Percentiles rank a stretch among this genome's conserved stretches.
These are phyloP conservation scores for Geotrichum reessii DNA, from an alignment of 1,139 yeast genomes.

Conservation along the genomic window DNA sequence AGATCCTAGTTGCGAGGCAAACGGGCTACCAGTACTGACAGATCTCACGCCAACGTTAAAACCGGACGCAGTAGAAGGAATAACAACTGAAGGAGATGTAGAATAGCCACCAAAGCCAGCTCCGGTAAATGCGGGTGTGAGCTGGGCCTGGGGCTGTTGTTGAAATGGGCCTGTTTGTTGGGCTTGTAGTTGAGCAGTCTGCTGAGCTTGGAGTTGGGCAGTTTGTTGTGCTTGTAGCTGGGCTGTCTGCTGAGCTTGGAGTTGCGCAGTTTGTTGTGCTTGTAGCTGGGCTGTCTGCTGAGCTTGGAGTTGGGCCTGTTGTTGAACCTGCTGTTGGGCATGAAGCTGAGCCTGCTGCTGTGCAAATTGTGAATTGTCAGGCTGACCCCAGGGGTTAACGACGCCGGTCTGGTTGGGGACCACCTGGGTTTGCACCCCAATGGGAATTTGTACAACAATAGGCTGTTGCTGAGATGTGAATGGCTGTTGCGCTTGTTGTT, in stretches of 20 bases:
- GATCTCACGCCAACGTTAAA: conserved; percentile 24
- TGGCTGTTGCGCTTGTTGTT: too few relatives aligned
- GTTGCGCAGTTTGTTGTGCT: conserved; percentile 9
- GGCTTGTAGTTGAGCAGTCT: background rate
- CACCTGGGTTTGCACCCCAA: conserved; percentile 12
- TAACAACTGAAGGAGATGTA: conserved; percentile 36
- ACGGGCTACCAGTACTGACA: conserved; percentile 21
- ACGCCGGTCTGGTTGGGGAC: conserved; percentile 20
- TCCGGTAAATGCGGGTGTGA: conserved; percentile 41
- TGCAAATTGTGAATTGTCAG: conserved; percentile 18
- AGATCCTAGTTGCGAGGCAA: conserved; percentile 26
- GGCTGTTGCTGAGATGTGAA: too few relatives aligned
- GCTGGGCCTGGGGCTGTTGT: conserved; percentile 21
- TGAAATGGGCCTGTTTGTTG: background rate
- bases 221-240: conserved; percentile 6
- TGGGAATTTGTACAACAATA: too few relatives aligned
- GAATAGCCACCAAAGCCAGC: conserved; percentile 53
- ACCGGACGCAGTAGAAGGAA: conserved; percentile 31
- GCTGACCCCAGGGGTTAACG: conserved; percentile 20
- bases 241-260: conserved; percentile 20
- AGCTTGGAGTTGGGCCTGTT: conserved; percentile 15
- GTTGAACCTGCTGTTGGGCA: conserved; percentile 21
- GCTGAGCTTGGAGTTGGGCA: conserved; percentile 25
- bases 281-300: conserved; percentile 22
- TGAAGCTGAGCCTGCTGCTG: conserved; percentile 12